Conservation (phyloP, 805 yeast genomes). For the Metschnikowia cubensis region DNA sequence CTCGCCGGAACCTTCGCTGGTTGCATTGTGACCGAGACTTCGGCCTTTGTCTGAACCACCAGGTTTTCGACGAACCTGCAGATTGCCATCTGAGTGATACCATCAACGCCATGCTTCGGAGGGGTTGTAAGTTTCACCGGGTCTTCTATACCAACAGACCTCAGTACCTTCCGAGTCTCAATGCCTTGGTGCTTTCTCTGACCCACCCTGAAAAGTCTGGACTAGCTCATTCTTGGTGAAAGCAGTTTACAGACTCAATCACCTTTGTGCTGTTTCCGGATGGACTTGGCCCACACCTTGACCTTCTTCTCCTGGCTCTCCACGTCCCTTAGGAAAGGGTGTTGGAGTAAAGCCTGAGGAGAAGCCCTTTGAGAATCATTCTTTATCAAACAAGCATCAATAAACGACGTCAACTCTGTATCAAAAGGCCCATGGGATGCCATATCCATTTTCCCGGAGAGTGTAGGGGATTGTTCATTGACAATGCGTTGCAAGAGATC, state of each 20-base stretch:
- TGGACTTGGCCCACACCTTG: conserved; percentile 38
- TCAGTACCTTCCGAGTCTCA: conserved; percentile 9
- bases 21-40: conserved; percentile 15
- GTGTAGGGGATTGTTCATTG: conserved; percentile 82
- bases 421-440: conserved; percentile 34
- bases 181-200: conserved; percentile 15
- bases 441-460: conserved; percentile 36
- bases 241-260: not conserved
- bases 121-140: conserved; percentile 2
- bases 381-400: conserved; percentile 68
- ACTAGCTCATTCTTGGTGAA: too few relatives aligned
- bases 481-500: conserved; percentile 91
- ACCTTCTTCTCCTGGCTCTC: conserved; percentile 34
- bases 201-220: not conserved
- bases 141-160: conserved; percentile 17
- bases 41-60: conserved; percentile 15
- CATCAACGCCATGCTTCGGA: conserved; percentile 8
- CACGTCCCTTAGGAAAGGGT: conserved; percentile 30
- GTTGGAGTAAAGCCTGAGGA: conserved; percentile 61
- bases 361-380: conserved; percentile 65
- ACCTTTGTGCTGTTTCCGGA: conserved; percentile 32
- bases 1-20: conserved; percentile 12
- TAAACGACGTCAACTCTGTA: conserved; percentile 56
- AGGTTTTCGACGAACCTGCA: conserved; percentile 9
- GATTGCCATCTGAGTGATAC: conserved; percentile 12